phyloP scores from a whole-genome alignment of 208 protist species.

The Angomonas deanei region DNA sequence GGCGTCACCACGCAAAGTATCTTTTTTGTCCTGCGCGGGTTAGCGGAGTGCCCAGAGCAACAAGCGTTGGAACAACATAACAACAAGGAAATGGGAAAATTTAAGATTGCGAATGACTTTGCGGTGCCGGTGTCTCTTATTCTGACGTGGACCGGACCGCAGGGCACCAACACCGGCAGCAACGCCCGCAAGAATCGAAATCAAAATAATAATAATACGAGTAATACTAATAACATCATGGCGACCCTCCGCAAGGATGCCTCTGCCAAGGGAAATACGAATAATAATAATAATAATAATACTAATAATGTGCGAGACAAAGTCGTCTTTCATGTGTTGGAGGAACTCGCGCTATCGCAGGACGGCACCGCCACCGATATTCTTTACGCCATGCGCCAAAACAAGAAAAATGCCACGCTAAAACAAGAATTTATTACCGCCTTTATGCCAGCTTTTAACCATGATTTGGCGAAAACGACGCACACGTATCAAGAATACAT shows the following conservation, averaged over 20 bases:
- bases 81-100: not conserved
- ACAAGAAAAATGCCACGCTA: constrained; percentile 48
- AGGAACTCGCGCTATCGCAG: constrained; percentile 56
- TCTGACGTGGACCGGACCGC: constrained; percentile 59
- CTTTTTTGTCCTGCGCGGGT: constrained; percentile 51
- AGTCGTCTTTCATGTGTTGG: constrained; percentile 38
- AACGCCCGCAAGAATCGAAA: not conserved
- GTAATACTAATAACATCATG: not conserved
- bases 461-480: constrained; percentile 42
- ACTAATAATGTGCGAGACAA: not conserved
- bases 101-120: constrained; percentile 30
- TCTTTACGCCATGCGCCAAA: constrained; percentile 67
- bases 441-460: constrained; percentile 65
- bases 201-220: not conserved
- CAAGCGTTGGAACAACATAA: constrained; percentile 19
- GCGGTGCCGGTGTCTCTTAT: constrained; percentile 67
- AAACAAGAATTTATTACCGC: constrained; percentile 74
- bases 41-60: constrained; percentile 66
- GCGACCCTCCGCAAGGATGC: not conserved
- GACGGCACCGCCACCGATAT: constrained; percentile 80
- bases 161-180: not conserved
- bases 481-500: constrained; percentile 65
- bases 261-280: not conserved
- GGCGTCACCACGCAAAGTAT: constrained; percentile 59
- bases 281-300: not conserved